Evolutionary conservation across 2,329 filamentous ascomycete species (phyloP).

Genomic region (Ophiostoma sp.): DNA sequence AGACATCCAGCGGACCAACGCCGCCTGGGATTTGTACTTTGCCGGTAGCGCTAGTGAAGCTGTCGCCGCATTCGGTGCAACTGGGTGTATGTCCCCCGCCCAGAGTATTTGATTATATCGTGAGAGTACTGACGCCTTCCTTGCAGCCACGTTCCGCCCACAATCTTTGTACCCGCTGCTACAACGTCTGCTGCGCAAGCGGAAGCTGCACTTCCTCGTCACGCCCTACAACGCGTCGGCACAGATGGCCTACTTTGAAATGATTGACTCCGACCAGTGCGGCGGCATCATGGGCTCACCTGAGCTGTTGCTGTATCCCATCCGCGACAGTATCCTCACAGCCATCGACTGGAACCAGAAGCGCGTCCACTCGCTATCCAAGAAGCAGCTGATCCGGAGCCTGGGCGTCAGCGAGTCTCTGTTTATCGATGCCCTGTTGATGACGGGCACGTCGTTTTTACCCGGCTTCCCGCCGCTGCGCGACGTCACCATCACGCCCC

Average conservation of each 20-base stretch:
- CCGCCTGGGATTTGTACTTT: conserved; percentile 87
- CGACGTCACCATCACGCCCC: conserved; percentile 54
- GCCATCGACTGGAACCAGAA: conserved; percentile 68
- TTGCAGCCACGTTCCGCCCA: conserved; percentile 62
- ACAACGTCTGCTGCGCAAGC: conserved; percentile 69
- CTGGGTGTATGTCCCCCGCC: conserved; percentile 28
- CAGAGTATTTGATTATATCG: neutral
- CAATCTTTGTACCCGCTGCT: conserved; percentile 75
- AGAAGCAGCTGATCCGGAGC: conserved; percentile 67
- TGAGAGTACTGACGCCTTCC: neutral
- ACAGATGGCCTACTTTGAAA: conserved; percentile 80
- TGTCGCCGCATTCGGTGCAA: conserved; percentile 85
- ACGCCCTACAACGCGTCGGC: conserved; percentile 86
- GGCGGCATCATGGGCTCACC: conserved; percentile 81
- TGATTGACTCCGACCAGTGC: conserved; percentile 64
- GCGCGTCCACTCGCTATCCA: conserved; percentile 63
- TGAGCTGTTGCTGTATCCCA: conserved; percentile 81
- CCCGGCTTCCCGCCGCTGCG: conserved; percentile 76
- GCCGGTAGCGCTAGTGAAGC: conserved; percentile 75
- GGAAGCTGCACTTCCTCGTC: conserved; percentile 73
- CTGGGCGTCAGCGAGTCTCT: conserved; percentile 67
- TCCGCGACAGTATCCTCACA: conserved; percentile 71
- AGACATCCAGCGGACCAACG: conserved; percentile 69
- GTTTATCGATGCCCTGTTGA: conserved; percentile 80
- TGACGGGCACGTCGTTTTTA: conserved; percentile 79